These are phyloP conservation scores for Colletotrichum tanaceti DNA, from an alignment of 2,329 filamentous ascomycete genomes.

Conservation along the genomic window DNA sequence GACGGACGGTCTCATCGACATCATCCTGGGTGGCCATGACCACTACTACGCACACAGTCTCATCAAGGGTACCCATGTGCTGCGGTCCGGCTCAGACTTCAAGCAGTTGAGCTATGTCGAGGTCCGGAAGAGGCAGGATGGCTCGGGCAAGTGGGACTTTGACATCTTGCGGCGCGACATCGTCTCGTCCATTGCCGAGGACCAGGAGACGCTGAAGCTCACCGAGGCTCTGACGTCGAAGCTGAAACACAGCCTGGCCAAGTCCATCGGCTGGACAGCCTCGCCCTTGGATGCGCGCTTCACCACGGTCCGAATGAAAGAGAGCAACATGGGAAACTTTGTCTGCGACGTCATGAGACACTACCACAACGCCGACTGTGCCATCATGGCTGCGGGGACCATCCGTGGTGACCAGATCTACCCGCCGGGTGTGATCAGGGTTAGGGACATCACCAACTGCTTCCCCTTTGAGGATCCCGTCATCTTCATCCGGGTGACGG, in stretches of 20 bases:
- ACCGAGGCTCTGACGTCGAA: conserved; percentile 77
- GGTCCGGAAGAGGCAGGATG: conserved; percentile 68
- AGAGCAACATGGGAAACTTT: conserved; percentile 91
- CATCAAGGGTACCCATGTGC: conserved; percentile 82
- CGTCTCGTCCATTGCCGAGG: conserved; percentile 73
- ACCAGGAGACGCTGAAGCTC: conserved; percentile 69
- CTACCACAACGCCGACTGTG: conserved; percentile 84
- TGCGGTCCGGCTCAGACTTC: conserved; percentile 92
- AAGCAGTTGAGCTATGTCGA: conserved; percentile 93
- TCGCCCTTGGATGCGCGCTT: conserved; percentile 88
- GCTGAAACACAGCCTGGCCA: conserved; percentile 81
- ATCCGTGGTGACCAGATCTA: conserved; percentile 92
- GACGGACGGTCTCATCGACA: conserved; percentile 79
- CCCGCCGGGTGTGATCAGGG: conserved; percentile 78
- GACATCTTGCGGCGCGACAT: conserved; percentile 81
- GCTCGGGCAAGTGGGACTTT: conserved; percentile 76
- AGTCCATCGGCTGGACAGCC: conserved; percentile 85
- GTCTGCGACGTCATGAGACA: conserved; percentile 91
- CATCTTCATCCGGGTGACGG: conserved; percentile 78
- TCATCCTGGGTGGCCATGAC: conserved; percentile 90
- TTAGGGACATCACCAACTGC: conserved; percentile 88
- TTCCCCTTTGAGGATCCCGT: conserved; percentile 95
- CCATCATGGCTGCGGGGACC: conserved; percentile 86
- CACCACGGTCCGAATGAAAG: conserved; percentile 78
- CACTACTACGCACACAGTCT: conserved; percentile 86